Conservation (phyloP, 192 early-diverging fungal species). For the Coemansia sp. region DNA sequence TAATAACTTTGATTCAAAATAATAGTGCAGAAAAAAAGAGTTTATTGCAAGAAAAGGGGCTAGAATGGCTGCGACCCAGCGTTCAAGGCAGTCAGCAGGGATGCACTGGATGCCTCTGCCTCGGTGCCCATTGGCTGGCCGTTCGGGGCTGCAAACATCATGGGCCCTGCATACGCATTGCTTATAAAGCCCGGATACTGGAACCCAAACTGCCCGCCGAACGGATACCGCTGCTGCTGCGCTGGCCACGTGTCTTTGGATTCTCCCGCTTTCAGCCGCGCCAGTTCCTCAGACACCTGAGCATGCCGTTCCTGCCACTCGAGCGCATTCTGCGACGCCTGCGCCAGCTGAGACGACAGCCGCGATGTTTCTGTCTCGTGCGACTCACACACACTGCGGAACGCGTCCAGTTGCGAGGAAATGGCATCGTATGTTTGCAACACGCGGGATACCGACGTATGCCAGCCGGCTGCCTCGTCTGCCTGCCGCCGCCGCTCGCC, state of each 20-base stretch:
- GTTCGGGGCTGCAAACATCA: slow-evolving; percentile 4
- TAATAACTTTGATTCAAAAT: background rate
- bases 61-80: slow-evolving; percentile 36
- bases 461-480: slow-evolving; percentile 14
- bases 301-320: slow-evolving; percentile 32
- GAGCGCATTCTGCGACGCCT: slow-evolving; percentile 37
- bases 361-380: slow-evolving; percentile 20
- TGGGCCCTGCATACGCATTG: slow-evolving; percentile 6
- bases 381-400: slow-evolving; percentile 19
- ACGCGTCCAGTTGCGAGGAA: slow-evolving; percentile 21
- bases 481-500: slow-evolving; percentile 11
- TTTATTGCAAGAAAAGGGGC: background rate
- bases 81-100: slow-evolving; percentile 23
- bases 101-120: slow-evolving; percentile 3
- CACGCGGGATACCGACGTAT: slow-evolving; percentile 22
- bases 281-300: slow-evolving; percentile 11
- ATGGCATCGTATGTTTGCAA: slow-evolving; percentile 33
- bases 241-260: background rate
- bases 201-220: slow-evolving; percentile 7
- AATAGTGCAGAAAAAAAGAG: slow-evolving; percentile 1
- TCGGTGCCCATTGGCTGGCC: background rate
- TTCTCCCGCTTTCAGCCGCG: slow-evolving; percentile 6
- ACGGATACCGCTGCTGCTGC: slow-evolving; percentile 16
- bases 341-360: slow-evolving; percentile 27
- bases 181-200: slow-evolving; percentile 18